These are phyloP conservation scores for Cyclaneusma minus DNA, from an alignment of 2,329 filamentous ascomycete species.

Conservation along the genomic window DNA sequence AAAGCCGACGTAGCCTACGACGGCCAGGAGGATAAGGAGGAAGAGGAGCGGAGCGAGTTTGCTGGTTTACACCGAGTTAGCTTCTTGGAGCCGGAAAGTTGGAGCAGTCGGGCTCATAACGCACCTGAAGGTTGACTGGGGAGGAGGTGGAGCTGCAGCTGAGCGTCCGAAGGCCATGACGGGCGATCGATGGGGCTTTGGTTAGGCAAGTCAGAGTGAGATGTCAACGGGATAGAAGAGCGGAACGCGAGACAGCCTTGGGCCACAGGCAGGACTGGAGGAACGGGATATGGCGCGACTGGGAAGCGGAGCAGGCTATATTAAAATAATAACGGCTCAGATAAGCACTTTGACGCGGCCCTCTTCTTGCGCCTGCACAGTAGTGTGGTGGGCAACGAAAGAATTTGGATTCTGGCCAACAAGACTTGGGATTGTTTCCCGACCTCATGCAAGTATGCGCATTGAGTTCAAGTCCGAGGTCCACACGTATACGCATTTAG, in stretches of 20 bases:
- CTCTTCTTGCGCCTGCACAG: not conserved
- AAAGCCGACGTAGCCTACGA: constrained; percentile 50
- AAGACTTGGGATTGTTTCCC: no score
- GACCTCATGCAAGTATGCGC: no score
- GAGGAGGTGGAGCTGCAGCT: constrained; percentile 14
- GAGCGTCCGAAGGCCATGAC: constrained; percentile 20
- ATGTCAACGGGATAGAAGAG: not conserved
- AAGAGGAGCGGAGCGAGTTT: constrained; percentile 53
- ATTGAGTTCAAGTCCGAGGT: no score
- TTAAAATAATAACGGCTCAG: no score
- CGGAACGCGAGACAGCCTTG: constrained; percentile 1
- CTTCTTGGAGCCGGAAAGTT: not conserved
- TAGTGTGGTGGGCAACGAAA: constrained; percentile 2
- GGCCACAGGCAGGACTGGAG: constrained; percentile 2
- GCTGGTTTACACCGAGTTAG: constrained; percentile 8
- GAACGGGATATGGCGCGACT: not conserved
- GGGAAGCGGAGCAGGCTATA: no score
- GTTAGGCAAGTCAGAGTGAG: not conserved
- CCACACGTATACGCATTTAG: no score
- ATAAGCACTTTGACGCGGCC: constrained; percentile 1
- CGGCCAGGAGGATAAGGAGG: constrained; percentile 40
- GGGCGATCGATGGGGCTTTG: constrained; percentile 4
- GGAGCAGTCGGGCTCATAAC: constrained; percentile 2
- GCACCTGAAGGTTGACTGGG: constrained; percentile 18
- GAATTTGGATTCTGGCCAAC: no score